These are phyloP conservation scores for Cladosporium sp. DNA, from an alignment of 2,329 filamentous ascomycete genomes.

Conservation along the genomic window DNA sequence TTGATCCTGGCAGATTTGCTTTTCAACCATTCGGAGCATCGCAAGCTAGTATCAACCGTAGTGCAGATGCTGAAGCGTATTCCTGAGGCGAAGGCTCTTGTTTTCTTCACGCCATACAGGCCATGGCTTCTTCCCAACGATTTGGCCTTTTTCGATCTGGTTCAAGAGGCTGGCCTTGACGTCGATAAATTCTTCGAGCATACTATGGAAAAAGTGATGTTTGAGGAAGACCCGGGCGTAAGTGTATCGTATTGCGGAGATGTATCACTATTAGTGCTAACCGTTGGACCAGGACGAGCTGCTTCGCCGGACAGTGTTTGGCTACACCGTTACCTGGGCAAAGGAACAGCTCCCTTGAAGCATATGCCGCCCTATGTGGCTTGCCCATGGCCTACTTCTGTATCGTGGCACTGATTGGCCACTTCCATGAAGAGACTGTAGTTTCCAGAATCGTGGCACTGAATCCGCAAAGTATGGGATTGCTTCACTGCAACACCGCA, in stretches of 20 bases:
- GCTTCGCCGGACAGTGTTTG: slow-evolving; percentile 76
- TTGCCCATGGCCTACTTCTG: too few species aligned
- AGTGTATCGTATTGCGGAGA: slow-evolving; percentile 25
- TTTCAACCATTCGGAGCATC: slow-evolving; percentile 87
- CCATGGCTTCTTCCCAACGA: slow-evolving; percentile 87
- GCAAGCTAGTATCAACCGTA: slow-evolving; percentile 70
- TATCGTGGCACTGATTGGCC: too few species aligned
- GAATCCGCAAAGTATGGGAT: too few species aligned
- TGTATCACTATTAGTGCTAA: not conserved
- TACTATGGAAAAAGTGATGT: slow-evolving; percentile 80
- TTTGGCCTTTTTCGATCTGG: slow-evolving; percentile 78
- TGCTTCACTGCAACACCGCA: too few species aligned
- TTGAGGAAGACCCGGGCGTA: slow-evolving; percentile 79
- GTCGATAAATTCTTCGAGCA: slow-evolving; percentile 79
- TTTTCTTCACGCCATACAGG: slow-evolving; percentile 92
- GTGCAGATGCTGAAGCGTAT: slow-evolving; percentile 59
- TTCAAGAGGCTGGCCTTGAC: slow-evolving; percentile 63
- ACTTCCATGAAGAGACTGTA: too few species aligned
- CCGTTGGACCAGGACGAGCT: slow-evolving; percentile 58
- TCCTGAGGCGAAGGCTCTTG: slow-evolving; percentile 61
- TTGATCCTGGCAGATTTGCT: slow-evolving; percentile 83
- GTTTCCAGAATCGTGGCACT: too few species aligned
- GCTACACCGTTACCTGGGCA: slow-evolving; percentile 67
- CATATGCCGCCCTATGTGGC: too few species aligned
- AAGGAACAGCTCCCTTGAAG: slow-evolving; percentile 9